phyloP scores from a whole-genome alignment of 2,329 filamentous ascomycete species.

The Ascochyta rabiei region DNA sequence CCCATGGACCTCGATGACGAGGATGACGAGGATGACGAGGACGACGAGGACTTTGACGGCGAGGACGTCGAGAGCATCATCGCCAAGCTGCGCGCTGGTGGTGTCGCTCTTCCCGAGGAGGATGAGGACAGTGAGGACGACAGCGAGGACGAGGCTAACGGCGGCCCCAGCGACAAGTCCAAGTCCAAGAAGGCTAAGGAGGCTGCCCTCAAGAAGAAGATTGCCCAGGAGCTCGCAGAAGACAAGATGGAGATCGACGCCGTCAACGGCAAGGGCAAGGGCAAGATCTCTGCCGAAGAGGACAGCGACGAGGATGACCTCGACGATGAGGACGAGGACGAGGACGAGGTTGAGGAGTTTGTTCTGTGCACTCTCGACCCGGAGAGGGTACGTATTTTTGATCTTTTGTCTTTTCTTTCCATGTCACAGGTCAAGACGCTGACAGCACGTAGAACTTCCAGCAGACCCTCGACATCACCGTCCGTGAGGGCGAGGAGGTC shows the following conservation, averaged over 20 bases:
- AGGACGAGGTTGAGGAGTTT: constrained; percentile 77
- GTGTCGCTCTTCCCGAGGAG: constrained; percentile 41
- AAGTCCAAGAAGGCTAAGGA: constrained; percentile 88
- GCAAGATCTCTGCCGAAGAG: constrained; percentile 71
- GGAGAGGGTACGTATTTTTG: constrained; percentile 70
- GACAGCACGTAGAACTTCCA: constrained; percentile 77
- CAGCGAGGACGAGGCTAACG: constrained; percentile 76
- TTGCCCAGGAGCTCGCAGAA: constrained; percentile 69
- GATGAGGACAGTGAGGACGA: constrained; percentile 58
- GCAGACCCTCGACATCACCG: constrained; percentile 90
- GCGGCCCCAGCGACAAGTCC: constrained; percentile 86
- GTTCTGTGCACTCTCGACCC: constrained; percentile 96
- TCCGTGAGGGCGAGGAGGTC: constrained; percentile 85
- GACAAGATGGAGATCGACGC: constrained; percentile 78
- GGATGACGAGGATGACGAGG: constrained; percentile 61
- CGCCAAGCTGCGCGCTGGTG: constrained; percentile 42
- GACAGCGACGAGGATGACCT: constrained; percentile 62
- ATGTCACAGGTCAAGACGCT: constrained; percentile 23
- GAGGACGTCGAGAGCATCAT: constrained; percentile 52
- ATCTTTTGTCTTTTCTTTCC: constrained; percentile 33
- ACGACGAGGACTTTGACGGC: constrained; percentile 54
- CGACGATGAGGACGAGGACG: constrained; percentile 48
- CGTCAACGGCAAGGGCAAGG: constrained; percentile 57
- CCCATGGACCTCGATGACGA: constrained; percentile 64
- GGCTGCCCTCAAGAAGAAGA: constrained; percentile 76